A percentile compares a stretch with the other conserved stretches of the same genome.
These are phyloP conservation scores for Stylosanthes scabra DNA, from an alignment of 331 rosid species.

Conservation along the genomic window DNA sequence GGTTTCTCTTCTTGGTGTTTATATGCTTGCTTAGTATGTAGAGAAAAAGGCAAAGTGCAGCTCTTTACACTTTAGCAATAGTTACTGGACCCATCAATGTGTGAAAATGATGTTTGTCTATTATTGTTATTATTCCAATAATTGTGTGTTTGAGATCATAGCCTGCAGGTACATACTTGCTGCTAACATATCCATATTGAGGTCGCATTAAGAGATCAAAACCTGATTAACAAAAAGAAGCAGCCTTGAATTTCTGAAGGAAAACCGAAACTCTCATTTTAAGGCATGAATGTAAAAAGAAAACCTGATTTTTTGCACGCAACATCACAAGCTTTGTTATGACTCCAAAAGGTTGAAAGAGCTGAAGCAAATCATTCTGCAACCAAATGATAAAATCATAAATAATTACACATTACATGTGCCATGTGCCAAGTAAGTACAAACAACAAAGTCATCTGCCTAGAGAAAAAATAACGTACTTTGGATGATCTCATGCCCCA, in stretches of 20 bases:
- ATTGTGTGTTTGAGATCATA: too few relatives aligned
- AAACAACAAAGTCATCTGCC: conserved; percentile 10
- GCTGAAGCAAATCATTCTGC: conserved; percentile 98
- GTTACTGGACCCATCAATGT: conserved; percentile 9
- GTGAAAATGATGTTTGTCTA: conserved; percentile 35
- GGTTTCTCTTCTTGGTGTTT: conserved; percentile 35
- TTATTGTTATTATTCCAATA: too few relatives aligned
- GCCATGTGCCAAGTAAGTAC: background rate
- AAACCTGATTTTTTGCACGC: conserved; percentile 98
- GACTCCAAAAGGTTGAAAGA: conserved; percentile 98
- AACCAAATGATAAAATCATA: conserved; percentile 21
- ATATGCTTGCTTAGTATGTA: conserved; percentile 32
- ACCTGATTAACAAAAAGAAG: conserved; percentile 11
- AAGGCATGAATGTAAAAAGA: conserved; percentile 19
- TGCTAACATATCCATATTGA: too few relatives aligned
- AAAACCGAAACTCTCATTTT: background rate
- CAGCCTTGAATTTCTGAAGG: background rate
- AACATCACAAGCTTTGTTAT: conserved; percentile 99
- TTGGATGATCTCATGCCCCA: conserved; percentile 90
- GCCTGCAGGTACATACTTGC: too few relatives aligned
- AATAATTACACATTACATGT: background rate
- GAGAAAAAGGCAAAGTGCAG: conserved; percentile 26
- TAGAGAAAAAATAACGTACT: conserved; percentile 48
- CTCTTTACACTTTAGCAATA: conserved; percentile 31
- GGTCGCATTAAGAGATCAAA: too few relatives aligned